Evolutionary conservation across 2,329 filamentous ascomycete species (phyloP).

Genomic region (Ceratocystis cubensis): DNA sequence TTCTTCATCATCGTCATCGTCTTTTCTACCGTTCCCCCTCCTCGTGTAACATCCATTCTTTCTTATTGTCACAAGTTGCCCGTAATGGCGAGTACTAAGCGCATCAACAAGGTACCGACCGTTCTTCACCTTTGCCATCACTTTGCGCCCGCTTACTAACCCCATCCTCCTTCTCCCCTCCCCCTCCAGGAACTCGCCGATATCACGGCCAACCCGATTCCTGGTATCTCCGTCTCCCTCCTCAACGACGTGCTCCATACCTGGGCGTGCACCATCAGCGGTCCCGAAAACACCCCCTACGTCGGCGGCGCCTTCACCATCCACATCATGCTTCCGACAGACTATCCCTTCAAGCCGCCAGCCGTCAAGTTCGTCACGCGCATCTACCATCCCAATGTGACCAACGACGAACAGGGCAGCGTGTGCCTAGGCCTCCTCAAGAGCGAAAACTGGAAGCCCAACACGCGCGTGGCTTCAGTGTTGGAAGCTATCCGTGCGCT

Average conservation of each 20-base stretch:
- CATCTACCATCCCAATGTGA: constrained; percentile 99
- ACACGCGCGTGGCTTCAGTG: constrained; percentile 61
- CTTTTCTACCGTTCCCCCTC: no score
- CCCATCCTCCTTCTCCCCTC: background rate
- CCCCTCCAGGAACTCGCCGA: constrained; percentile 40
- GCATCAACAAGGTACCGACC: constrained; percentile 33
- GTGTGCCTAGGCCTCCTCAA: constrained; percentile 97
- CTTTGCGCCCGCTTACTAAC: constrained; percentile 23
- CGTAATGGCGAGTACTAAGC: constrained; percentile 33
- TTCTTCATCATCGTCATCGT: no score
- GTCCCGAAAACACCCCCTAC: constrained; percentile 37
- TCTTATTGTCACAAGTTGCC: background rate
- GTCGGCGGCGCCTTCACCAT: constrained; percentile 62
- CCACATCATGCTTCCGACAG: constrained; percentile 96
- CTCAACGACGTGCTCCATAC: constrained; percentile 38
- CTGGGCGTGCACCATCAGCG: constrained; percentile 39
- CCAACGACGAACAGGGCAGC: constrained; percentile 87
- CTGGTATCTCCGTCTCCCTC: constrained; percentile 37
- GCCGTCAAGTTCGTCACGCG: constrained; percentile 99
- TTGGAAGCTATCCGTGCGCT: constrained; percentile 64
- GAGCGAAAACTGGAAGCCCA: constrained; percentile 83
- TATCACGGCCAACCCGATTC: constrained; percentile 36
- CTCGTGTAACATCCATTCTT: background rate
- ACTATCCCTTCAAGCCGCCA: constrained; percentile 99
- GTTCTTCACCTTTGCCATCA: background rate